phyloP scores from a whole-genome alignment of 371 early-diverging fungal species.

The Mucor velutinosus region DNA sequence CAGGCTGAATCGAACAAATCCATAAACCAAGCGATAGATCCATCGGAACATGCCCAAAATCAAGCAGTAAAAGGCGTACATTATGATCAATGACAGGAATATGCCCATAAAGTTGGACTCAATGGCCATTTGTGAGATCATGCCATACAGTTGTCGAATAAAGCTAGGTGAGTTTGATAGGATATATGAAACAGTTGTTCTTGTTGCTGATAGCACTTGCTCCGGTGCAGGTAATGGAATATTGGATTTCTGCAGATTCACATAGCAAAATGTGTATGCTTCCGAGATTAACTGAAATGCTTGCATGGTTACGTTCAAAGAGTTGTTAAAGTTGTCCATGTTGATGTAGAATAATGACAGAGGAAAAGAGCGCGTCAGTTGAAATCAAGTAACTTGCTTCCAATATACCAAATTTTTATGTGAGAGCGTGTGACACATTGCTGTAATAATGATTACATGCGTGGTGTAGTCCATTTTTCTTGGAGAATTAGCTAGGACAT shows the following conservation, averaged over 20 bases:
- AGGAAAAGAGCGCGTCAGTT: neutral
- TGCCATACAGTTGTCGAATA: constrained; percentile 11
- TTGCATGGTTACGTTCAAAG: constrained; percentile 18
- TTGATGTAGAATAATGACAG: neutral
- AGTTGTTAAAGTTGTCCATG: constrained; percentile 15
- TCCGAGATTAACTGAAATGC: constrained; percentile 8
- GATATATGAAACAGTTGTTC: constrained; percentile 4
- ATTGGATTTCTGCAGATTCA: constrained; percentile 20
- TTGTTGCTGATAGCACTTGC: constrained; percentile 1
- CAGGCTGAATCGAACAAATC: constrained; percentile 44
- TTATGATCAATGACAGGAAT: constrained; percentile 8
- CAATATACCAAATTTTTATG: neutral
- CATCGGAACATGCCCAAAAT: constrained; percentile 25
- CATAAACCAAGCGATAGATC: constrained; percentile 34
- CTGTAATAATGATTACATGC: neutral
- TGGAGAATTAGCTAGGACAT: neutral
- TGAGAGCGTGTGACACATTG: neutral
- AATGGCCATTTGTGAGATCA: neutral
- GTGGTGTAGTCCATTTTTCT: neutral
- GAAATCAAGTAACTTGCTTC: neutral
- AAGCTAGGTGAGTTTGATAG: constrained; percentile 14
- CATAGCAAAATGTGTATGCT: constrained; percentile 11
- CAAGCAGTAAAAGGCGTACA: constrained; percentile 11
- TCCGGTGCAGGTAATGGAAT: constrained; percentile 20
- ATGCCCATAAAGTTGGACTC: constrained; percentile 14